Evolutionary conservation across 202 grass and related monocot genomes (phyloP), one percentile per base, ranked within the genome.

Genomic region (Eragrostis tef): DNA sequence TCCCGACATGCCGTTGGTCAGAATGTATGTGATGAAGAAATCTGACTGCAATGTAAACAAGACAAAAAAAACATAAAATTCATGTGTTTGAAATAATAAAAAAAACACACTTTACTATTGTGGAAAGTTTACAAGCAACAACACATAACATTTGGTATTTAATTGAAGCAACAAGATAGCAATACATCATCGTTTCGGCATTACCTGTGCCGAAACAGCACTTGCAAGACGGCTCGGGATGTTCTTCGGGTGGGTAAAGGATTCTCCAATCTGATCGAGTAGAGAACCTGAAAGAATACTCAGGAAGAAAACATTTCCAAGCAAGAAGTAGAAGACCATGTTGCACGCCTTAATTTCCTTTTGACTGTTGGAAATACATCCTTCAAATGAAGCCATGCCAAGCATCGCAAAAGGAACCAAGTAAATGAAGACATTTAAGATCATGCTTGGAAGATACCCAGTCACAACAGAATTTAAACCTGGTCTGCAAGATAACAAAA

Each of bases 21-120:
- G 86, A 76, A 97, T 97, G 82, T 97, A 94, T 49, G 94, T 97
- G 79, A 97, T 94, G 77, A 97, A 97, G 89, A 97, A 97, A 94
- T 97, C 87, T 5, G 91, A 97, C 94, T 91, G 89, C 87, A 88
- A 77, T 20, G 36, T 19, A 73, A 88, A 83, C 9, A 85, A 75
- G 36, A 64, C 26, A 1, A 19, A 19, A 57, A 57, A 19, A 57
- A 57, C 39, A 79, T 74, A 73, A 68, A 68, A 11, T 60, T 58
- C 74, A 17, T 15, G 29, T 73, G 31, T 57, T 68, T 70, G 52
- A 75, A 61, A 10, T 69, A 74, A n/a, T n/a, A n/a, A n/a, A n/a
- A n/a, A n/a, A 20, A 24, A 6, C 45, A 11, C 5, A 68, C 22
- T 69, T 69, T 14, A 26, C 4, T 27, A 31, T 29, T 24, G 17